Evolutionary conservation across 352 stramenopile genomes (phyloP), one percentile per base, ranked within the genome.

Genomic region (Phytophthora crassamura): DNA sequence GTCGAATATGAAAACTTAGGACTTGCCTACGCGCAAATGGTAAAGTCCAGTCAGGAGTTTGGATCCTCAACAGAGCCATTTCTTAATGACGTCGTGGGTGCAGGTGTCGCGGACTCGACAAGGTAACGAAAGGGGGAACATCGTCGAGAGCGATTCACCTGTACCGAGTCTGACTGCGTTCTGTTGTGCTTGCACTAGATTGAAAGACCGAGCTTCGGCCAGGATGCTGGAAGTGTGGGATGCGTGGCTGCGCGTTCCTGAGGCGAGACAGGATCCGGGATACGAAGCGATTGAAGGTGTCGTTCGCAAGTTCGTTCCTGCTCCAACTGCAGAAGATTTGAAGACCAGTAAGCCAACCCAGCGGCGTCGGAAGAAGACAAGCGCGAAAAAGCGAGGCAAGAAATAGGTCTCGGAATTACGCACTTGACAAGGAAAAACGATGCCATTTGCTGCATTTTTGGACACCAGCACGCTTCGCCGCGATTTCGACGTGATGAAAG

Each of bases 21-120:
- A 18, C 69, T 99, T 2, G 93, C 86, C 20, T 98, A 98, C 53
- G 90, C 97, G 35, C 89, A 98, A 69, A 97, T 98, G 15, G 85
- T 98, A 38, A 89, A 88, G 55, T 87, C 85, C n/a, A 82, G 64
- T n/a, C 35, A 84, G 14, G 75, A 85, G 10, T 91, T 90, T 60
- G 33, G 32, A 2, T 5, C 4, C 8, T 59, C 35, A 4, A 18
- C n/a, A 3, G 80, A 90, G 52, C 72, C 78, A 16, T 88, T 87
- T 53, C 72, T 80, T 33, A 90, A 88, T 43, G 69, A 60, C 3
- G 64, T 69, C 5, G 80, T 89, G 4, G 84, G 81, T 2, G 35
- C 57, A 2, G 42, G 35, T 5, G 78, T 92, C 0, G 15, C 59
- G 4, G 77, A 89, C 40, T 59, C 46, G 10, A 72, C 50, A 14